phyloP scores from a whole-genome alignment of 176 grass and related monocot genomes.

The Ensete glaucum region DNA sequence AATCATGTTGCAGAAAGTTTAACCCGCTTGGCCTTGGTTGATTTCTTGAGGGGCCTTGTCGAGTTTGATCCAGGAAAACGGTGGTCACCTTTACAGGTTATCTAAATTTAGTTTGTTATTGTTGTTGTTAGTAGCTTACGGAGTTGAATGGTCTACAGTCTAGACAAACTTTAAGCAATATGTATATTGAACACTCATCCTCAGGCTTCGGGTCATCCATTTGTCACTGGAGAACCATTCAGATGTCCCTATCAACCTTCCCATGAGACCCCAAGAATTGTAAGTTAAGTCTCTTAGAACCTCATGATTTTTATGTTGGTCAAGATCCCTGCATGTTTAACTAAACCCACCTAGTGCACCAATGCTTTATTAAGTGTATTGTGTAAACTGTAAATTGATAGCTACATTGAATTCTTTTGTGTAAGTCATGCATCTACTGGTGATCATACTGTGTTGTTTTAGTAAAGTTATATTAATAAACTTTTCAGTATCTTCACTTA shows the following conservation, averaged over 20 bases:
- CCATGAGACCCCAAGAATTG: constrained; percentile 75
- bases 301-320: not conserved
- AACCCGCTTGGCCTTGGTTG: constrained; percentile 73
- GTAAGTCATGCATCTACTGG: no score
- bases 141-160: not conserved
- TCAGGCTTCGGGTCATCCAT: constrained; percentile 93
- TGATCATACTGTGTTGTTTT: not conserved
- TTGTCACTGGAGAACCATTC: constrained; percentile 88
- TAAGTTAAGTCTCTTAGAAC: constrained; percentile 38
- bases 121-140: constrained; percentile 4
- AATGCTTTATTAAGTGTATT: not conserved
- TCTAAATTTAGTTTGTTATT: constrained; percentile 4
- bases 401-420: no score
- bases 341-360: not conserved
- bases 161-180: constrained; percentile 9
- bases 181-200: constrained; percentile 26
- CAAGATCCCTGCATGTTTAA: not conserved
- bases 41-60: constrained; percentile 96
- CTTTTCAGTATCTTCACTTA: not conserved
- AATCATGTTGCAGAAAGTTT: constrained; percentile 39
- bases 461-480: not conserved
- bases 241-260: constrained; percentile 63
- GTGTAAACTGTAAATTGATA: not conserved
- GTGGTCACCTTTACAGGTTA: constrained; percentile 94
- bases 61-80: constrained; percentile 94